These are phyloP conservation scores for Candida nanaspora DNA, from an alignment of 805 yeast species.

Conservation along the genomic window DNA sequence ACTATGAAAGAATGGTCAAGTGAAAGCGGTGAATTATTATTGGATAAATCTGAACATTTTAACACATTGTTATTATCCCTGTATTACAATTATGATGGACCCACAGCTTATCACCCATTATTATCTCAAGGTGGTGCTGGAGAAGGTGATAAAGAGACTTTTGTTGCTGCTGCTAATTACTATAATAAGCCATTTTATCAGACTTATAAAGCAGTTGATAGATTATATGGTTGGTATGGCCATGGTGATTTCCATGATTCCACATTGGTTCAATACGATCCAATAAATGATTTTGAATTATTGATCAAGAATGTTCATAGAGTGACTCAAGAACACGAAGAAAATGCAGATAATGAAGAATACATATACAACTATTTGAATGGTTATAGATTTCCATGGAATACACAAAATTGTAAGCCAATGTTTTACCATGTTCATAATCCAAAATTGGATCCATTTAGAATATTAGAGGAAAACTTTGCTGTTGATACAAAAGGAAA, in stretches of 20 bases:
- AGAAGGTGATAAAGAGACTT: conserved; percentile 74
- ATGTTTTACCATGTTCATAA: conserved; percentile 35
- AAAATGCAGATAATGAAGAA: neutral
- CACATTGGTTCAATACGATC: conserved; percentile 24
- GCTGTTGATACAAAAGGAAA: conserved; percentile 7
- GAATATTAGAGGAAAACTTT: conserved; percentile 6
- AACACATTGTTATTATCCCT: conserved; percentile 49
- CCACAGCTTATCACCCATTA: conserved; percentile 48
- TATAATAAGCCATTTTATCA: conserved; percentile 42
- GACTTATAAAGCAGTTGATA: conserved; percentile 26
- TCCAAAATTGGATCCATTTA: conserved; percentile 44
- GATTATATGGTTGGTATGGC: conserved; percentile 14
- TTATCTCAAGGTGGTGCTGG: conserved; percentile 58
- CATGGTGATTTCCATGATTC: conserved; percentile 18
- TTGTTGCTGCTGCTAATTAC: conserved; percentile 54
- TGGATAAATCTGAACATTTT: conserved; percentile 52
- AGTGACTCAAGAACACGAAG: conserved; percentile 2
- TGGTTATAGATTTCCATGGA: conserved; percentile 11
- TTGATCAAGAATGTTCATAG: conserved; percentile 7
- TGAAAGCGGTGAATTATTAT: conserved; percentile 59
- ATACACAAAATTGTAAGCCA: conserved; percentile 12
- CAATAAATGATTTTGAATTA: conserved; percentile 18
- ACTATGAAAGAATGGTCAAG: conserved; percentile 60
- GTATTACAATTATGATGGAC: conserved; percentile 63
- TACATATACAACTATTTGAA: conserved; percentile 9